These are phyloP conservation scores for Cladosporium halotolerans DNA, from an alignment of 2,329 filamentous ascomycete genomes.

Conservation along the genomic window DNA sequence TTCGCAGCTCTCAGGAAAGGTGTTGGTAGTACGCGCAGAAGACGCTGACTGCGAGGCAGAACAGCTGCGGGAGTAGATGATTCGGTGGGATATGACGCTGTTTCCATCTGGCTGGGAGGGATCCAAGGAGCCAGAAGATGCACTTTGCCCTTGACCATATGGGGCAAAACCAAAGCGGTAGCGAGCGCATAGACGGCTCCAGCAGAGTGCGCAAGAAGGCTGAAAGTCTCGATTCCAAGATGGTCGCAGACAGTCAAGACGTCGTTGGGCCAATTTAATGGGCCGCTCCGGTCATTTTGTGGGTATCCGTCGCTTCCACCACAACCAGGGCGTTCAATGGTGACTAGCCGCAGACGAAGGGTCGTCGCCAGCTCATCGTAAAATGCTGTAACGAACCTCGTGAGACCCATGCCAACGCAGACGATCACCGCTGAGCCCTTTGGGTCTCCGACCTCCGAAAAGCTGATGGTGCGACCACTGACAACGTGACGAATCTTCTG, in stretches of 20 bases:
- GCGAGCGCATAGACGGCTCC: conserved; percentile 97
- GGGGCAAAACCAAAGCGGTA: conserved; percentile 89
- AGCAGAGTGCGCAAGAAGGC: conserved; percentile 89
- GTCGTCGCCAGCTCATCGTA: conserved; percentile 93
- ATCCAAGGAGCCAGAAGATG: conserved; percentile 96
- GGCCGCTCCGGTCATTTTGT: conserved; percentile 69
- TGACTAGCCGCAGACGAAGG: conserved; percentile 82
- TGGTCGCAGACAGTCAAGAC: conserved; percentile 90
- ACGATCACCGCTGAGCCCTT: conserved; percentile 90
- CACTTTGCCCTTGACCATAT: conserved; percentile 88
- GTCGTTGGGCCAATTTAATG: conserved; percentile 89
- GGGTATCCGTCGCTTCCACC: conserved; percentile 83
- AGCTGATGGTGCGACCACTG: conserved; percentile 82
- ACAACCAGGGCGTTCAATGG: conserved; percentile 87
- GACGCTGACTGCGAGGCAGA: conserved; percentile 84
- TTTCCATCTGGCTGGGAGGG: conserved; percentile 85
- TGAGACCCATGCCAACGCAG: conserved; percentile 96
- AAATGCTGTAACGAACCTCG: conserved; percentile 91
- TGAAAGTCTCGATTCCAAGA: conserved; percentile 91
- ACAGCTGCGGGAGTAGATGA: conserved; percentile 68
- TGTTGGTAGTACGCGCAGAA: conserved; percentile 82
- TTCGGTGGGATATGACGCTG: conserved; percentile 46
- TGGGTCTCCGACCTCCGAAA: conserved; percentile 92
- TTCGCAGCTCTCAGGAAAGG: conserved; percentile 91
- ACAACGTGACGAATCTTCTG: conserved; percentile 83